Conservation (phyloP, 2,329 filamentous ascomycete species). For the Aspergillus phoenicis region DNA sequence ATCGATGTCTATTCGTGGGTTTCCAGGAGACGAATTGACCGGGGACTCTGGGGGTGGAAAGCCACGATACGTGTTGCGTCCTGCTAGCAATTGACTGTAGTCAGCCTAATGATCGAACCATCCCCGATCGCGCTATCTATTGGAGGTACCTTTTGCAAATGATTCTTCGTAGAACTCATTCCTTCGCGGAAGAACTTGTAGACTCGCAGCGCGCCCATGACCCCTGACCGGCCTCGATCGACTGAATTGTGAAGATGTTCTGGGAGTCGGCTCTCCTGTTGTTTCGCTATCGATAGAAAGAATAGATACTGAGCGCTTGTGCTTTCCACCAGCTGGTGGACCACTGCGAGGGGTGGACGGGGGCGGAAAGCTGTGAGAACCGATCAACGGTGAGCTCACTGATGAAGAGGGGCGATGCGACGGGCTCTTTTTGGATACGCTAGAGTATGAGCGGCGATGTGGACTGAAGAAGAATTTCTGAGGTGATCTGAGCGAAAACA, state of each 20-base stretch:
- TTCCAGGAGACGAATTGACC: constrained; percentile 30
- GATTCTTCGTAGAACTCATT: constrained; percentile 45
- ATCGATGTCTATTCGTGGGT: constrained; percentile 39
- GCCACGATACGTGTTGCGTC: constrained; percentile 38
- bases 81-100: constrained; percentile 26
- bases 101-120: neutral
- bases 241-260: constrained; percentile 37
- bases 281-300: constrained; percentile 69
- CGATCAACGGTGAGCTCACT: constrained; percentile 41
- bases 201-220: constrained; percentile 77
- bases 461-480: constrained; percentile 40
- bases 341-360: constrained; percentile 37
- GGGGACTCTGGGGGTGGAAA: constrained; percentile 35
- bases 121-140: too few species aligned
- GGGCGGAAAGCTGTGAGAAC: constrained; percentile 47
- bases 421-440: constrained; percentile 36
- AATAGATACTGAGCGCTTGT: constrained; percentile 79
- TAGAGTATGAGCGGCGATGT: constrained; percentile 39
- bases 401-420: constrained; percentile 45
- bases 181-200: constrained; percentile 68
- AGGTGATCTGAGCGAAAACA: constrained; percentile 43
- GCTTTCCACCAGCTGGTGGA: constrained; percentile 55
- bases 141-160: constrained; percentile 41
- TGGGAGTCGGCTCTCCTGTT: constrained; percentile 33
- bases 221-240: constrained; percentile 60